Percentiles rank a stretch among this genome's conserved stretches.
Conservation (phyloP, 169 alveolate genomes). For the Theileria equi region DNA sequence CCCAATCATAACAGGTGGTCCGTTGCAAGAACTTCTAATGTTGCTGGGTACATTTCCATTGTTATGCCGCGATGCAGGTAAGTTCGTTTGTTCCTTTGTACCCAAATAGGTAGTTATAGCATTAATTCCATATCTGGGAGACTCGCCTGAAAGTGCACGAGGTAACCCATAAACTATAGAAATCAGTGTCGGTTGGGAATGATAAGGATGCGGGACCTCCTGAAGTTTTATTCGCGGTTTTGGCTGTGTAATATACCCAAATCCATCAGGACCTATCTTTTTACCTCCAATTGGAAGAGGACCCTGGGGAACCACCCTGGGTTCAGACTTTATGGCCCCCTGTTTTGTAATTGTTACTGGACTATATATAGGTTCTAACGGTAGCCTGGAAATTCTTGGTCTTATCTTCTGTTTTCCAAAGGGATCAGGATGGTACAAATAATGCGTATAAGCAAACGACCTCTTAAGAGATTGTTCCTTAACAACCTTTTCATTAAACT, state of each 20-base stretch:
- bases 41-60: not conserved
- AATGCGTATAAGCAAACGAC: constrained; percentile 56
- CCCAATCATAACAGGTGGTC: not conserved
- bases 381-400: constrained; percentile 1
- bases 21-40: not conserved
- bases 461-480: constrained; percentile 10
- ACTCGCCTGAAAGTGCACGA: constrained; percentile 11
- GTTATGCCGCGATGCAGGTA: not conserved
- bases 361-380: constrained; percentile 37
- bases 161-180: constrained; percentile 44
- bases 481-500: constrained; percentile 34
- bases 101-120: constrained; percentile 26
- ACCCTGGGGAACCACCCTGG: not conserved
- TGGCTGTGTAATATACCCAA: not conserved
- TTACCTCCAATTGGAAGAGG: not conserved
- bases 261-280: not conserved
- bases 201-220: not conserved
- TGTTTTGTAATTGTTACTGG: constrained; percentile 36
- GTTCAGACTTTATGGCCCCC: constrained; percentile 39
- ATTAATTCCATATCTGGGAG: constrained; percentile 41
- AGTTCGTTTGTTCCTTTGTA: constrained; percentile 6
- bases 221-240: not conserved
- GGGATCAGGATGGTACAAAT: constrained; percentile 26
- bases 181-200: constrained; percentile 13
- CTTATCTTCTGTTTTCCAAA: constrained; percentile 2